Conservation (phyloP, 441 rosid species). For the Eutrema salsugineum region DNA sequence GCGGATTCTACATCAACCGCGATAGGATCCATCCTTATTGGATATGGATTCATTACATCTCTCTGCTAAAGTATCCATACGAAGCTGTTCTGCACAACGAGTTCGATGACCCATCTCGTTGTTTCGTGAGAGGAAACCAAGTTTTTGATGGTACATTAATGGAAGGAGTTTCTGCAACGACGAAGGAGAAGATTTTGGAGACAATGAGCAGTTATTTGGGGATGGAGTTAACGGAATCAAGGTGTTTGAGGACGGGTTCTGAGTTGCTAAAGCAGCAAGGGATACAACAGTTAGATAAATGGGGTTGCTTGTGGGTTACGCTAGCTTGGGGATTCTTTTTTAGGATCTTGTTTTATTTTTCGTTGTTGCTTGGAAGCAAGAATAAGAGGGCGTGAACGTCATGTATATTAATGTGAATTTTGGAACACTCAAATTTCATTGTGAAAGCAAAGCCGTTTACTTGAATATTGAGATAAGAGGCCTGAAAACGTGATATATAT, state of each 20-base stretch:
- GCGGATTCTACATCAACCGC: constrained; percentile 73
- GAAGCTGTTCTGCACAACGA: constrained; percentile 69
- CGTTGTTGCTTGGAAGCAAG: constrained; percentile 69
- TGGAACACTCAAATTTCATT: not conserved
- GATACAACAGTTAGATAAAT: constrained; percentile 37
- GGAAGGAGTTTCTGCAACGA: constrained; percentile 32
- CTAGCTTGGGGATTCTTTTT: constrained; percentile 81
- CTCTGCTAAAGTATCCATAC: constrained; percentile 67
- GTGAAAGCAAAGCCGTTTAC: not conserved
- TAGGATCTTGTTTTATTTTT: constrained; percentile 61
- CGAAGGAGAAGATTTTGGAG: constrained; percentile 40
- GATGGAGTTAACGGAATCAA: constrained; percentile 46
- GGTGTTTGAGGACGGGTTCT: constrained; percentile 64
- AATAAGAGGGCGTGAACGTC: constrained; percentile 57
- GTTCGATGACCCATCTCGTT: constrained; percentile 49
- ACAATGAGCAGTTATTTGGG: constrained; percentile 44
- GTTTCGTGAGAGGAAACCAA: constrained; percentile 59
- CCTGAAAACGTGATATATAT: too few species aligned
- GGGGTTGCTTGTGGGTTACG: constrained; percentile 70
- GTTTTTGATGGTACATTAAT: constrained; percentile 64
- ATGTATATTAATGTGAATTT: not conserved
- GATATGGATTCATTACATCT: constrained; percentile 87
- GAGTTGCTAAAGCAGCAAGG: constrained; percentile 60
- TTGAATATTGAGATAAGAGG: not conserved
- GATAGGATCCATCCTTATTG: constrained; percentile 66